These are phyloP conservation scores for Dionaea muscipula DNA, from an alignment of 179 eudicot species.

Conservation along the genomic window DNA sequence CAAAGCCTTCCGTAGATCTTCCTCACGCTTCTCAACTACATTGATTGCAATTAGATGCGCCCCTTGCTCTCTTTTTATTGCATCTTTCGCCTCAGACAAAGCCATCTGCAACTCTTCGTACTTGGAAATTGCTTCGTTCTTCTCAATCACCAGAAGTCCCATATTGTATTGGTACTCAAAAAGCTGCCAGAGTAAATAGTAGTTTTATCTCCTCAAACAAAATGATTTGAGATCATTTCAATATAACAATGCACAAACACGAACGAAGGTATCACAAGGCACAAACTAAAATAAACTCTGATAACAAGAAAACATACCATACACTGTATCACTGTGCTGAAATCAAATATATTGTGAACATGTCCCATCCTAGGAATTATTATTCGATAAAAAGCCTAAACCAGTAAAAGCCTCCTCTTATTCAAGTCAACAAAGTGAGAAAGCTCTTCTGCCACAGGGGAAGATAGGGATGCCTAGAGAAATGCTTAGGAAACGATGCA, in stretches of 20 bases:
- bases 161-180: conserved; percentile 78
- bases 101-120: conserved; percentile 49
- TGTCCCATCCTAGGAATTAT: no score
- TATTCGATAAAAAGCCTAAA: no score
- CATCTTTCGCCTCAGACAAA: conserved; percentile 43
- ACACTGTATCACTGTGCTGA: no score
- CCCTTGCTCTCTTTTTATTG: conserved; percentile 59
- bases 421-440: no score
- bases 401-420: no score
- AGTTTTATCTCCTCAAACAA: not conserved
- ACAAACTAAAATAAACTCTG: no score
- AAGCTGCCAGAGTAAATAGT: conserved; percentile 35
- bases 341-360: no score
- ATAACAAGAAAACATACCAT: no score
- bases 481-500: no score
- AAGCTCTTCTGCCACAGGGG: no score
- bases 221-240: not conserved
- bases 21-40: conserved; percentile 72
- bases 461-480: no score
- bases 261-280: not conserved
- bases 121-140: conserved; percentile 54
- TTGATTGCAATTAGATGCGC: conserved; percentile 58
- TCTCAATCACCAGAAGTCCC: conserved; percentile 88
- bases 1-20: conserved; percentile 58
- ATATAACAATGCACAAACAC: not conserved